Percentiles rank a stretch among this genome's conserved stretches.
Evolutionary conservation across 768 basidiomycete genomes (phyloP).

Genomic region (Crepidotus variabilis): DNA sequence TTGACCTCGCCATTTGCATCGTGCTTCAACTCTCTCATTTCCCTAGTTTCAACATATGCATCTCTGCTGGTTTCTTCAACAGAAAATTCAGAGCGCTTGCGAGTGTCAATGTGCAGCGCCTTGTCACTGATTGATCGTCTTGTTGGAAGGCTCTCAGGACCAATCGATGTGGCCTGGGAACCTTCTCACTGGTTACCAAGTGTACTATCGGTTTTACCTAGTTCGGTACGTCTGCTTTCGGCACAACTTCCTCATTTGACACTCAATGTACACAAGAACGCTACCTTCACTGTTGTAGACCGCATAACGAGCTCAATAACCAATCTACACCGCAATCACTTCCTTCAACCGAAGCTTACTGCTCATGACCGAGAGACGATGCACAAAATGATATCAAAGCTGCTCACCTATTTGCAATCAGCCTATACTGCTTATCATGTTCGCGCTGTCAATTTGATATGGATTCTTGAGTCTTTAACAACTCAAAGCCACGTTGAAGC

Average conservation of each 20-base stretch:
- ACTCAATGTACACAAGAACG: constrained; percentile 31
- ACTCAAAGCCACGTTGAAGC: constrained; percentile 68
- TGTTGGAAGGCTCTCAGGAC: constrained; percentile 37
- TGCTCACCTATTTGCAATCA: constrained; percentile 71
- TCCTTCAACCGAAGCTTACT: constrained; percentile 47
- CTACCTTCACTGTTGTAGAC: constrained; percentile 69
- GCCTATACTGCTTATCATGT: constrained; percentile 71
- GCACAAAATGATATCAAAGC: constrained; percentile 58
- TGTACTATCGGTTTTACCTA: constrained; percentile 50
- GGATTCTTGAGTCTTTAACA: constrained; percentile 66
- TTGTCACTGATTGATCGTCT: constrained; percentile 51
- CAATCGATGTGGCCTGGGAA: constrained; percentile 50
- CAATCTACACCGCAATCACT: constrained; percentile 46
- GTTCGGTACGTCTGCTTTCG: constrained; percentile 41
- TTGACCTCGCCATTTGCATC: constrained; percentile 50
- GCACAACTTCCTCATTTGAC: constrained; percentile 8
- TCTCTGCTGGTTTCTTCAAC: constrained; percentile 27
- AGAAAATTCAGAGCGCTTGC: constrained; percentile 28
- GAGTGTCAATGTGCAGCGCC: constrained; percentile 49
- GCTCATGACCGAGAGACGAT: constrained; percentile 57
- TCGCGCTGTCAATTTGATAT: constrained; percentile 77
- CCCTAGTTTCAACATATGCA: constrained; percentile 45
- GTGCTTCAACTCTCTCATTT: constrained; percentile 50
- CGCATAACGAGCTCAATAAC: constrained; percentile 54
- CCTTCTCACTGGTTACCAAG: constrained; percentile 59